A percentile compares a stretch with the other conserved stretches of the same genome.
Conservation (phyloP, 2,329 filamentous ascomycete species). For the Hymenoscyphus albidus region DNA sequence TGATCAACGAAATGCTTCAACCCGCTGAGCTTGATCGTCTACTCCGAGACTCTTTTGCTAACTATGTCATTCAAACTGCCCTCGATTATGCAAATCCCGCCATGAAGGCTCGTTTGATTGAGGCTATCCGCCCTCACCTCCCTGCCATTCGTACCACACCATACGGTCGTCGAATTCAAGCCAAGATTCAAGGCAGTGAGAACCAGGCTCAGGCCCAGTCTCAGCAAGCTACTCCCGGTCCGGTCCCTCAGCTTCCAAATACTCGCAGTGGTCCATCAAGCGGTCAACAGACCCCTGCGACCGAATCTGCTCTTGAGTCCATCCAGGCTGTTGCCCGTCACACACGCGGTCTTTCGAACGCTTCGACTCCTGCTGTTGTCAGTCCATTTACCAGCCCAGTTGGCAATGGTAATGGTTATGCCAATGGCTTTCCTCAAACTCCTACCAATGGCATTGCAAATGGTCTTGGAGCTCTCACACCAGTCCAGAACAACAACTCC, state of each 20-base stretch:
- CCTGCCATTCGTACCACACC: conserved; percentile 84
- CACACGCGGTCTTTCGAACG: conserved; percentile 33
- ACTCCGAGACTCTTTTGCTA: conserved; percentile 88
- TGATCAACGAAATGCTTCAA: conserved; percentile 79
- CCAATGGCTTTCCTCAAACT: conserved; percentile 28
- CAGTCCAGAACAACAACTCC: conserved; percentile 18
- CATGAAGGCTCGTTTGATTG: conserved; percentile 72
- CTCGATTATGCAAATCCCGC: conserved; percentile 76
- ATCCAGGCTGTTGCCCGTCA: conserved; percentile 32
- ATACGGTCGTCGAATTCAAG: conserved; percentile 88
- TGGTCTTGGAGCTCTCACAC: conserved; percentile 20
- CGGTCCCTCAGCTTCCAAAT: conserved; percentile 9
- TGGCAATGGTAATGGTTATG: conserved; percentile 22
- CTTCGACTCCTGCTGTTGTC: conserved; percentile 25
- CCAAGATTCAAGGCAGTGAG: conserved; percentile 71
- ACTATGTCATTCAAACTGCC: conserved; percentile 97
- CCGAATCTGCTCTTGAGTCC: conserved; percentile 12
- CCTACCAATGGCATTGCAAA: conserved; percentile 18
- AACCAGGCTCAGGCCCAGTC: conserved; percentile 28
- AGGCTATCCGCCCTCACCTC: conserved; percentile 79
- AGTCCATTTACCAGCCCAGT: conserved; percentile 25
- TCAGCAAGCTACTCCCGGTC: conserved; percentile 33
- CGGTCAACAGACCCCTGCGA: not conserved
- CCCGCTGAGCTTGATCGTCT: conserved; percentile 80
- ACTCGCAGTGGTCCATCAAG: not conserved